Base-by-base conservation (phyloP, 768 basidiomycete species). In the Melanogaster broomeanus region DNA sequence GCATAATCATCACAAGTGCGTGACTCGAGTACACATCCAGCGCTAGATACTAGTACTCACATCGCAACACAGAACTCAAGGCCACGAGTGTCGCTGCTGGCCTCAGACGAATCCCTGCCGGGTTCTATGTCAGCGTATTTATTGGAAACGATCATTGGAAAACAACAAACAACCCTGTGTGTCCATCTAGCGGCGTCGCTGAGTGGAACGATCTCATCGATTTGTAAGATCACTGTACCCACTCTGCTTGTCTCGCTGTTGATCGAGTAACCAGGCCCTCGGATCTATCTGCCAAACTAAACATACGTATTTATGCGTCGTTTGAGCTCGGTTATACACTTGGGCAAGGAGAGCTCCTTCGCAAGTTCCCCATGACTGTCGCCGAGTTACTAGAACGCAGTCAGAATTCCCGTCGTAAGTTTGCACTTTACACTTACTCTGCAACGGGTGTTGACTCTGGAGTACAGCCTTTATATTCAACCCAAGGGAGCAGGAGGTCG, bases 31-130 rank as follows among this genome's bases (percentile, higher is more conserved):
- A n/a, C n/a, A n/a, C n/a, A n/a, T n/a, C n/a, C n/a, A n/a, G n/a
- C n/a, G n/a, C n/a, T n/a, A n/a, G n/a, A n/a, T n/a, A n/a, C n/a
- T n/a, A n/a, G n/a, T n/a, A n/a, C n/a, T n/a, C n/a, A n/a, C n/a
- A n/a, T n/a, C n/a, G n/a, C n/a, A n/a, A n/a, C n/a, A n/a, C n/a
- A n/a, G n/a, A n/a, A n/a, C n/a, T n/a, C n/a, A 56, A 35, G 2
- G 52, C 41, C 10, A 50, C 47, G 4, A 16, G 47, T 44, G 16
- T 61, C 10, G 3, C 18, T 6, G 22, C 19, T 21, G 49, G 51
- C 43, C 33, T 53, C 10, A 16, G 11, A 2, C 49, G 39, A 1
- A 42, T 54, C 6, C 60, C 55, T 6, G 24, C 46, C 3, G 60
- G 59, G 6, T 51, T 61, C 12, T 53, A 46, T 33, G 45, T 58